Evolutionary conservation across 2,329 filamentous ascomycete species (phyloP), one percentile per base, ranked within the genome.

Genomic region (Knufia petricola): DNA sequence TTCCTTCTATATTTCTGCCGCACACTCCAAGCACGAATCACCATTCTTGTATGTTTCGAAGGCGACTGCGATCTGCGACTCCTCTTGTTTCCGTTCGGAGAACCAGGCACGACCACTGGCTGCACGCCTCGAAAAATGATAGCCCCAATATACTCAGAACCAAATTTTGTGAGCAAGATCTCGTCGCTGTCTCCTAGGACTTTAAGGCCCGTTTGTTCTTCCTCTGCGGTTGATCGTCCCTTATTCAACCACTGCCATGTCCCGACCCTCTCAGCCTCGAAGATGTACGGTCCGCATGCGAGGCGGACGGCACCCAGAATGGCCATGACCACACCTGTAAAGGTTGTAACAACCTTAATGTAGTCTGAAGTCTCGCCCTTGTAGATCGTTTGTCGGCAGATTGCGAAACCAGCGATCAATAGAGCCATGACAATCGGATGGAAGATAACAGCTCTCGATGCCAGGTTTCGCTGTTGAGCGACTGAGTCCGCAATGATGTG

Each of bases 11-110:
- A 87, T 56, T 74, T 72, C 44, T 81, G 67, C 61, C 75, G 74
- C 1, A 87, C 85, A 1, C 87, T 90, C 87, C 88, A 95, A 1
- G 85, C 87, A 23, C 85, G 78, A 50, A 95, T 82, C 41, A 87
- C 28, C 23, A 49, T 20, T 4, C 43, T 54, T 2, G 48, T 54
- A 17, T 49, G 28, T 15, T 50, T 52, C 12, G 42, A 26, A 21
- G 43, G 34, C 10, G 46, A 34, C 13, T 54, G 51, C 19, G 41
- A 17, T 20, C 41, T 48, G 13, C 52, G 52, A n/a, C 47, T 40
- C 39, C 52, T 56, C 46, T 49, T 50, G 31, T 50, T 48, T 24
- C 47, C 42, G 2, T 38, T 39, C 19, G 47, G 45, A 23, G 40
- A 39, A 12, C 43, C 41, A 19, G 17, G n/a, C 9, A 19, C 17